These are phyloP conservation scores for Ceratobasidium theobromae DNA, from an alignment of 1,284 basidiomycete genomes.

Conservation along the genomic window DNA sequence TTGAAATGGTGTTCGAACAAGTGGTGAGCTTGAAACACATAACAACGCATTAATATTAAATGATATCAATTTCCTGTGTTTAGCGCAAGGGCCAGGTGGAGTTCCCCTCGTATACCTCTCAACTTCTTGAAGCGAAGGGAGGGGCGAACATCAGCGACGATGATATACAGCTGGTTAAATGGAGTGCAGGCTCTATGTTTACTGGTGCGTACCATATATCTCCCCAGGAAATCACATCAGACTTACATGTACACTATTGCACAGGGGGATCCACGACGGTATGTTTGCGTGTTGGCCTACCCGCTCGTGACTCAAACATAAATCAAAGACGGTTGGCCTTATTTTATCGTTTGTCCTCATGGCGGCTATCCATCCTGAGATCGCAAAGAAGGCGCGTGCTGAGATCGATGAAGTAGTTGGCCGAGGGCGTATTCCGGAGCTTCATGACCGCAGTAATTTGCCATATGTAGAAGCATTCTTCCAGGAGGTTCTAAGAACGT, in stretches of 20 bases:
- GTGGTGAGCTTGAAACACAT: not conserved
- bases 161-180: constrained; percentile 10
- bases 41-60: not conserved
- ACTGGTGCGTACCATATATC: not conserved
- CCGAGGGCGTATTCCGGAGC: constrained; percentile 22
- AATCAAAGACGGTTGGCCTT: not conserved
- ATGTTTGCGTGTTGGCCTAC: not conserved
- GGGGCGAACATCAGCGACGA: not conserved
- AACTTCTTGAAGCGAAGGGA: constrained; percentile 3
- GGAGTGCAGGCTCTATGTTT: constrained; percentile 16
- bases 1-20: not conserved
- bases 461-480: constrained; percentile 37
- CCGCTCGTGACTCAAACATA: not conserved
- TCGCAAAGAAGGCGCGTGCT: constrained; percentile 32
- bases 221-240: not conserved
- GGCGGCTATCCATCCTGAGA: constrained; percentile 27
- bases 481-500: constrained; percentile 33
- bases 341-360: not conserved
- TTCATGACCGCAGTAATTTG: constrained; percentile 33
- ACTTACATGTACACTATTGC: not conserved
- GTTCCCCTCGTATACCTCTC: not conserved
- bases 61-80: not conserved
- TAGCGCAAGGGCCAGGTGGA: not conserved
- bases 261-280: constrained; percentile 17
- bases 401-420: constrained; percentile 36